phyloP scores from a whole-genome alignment of 106 monocot species.

The Triglochin maritima region DNA sequence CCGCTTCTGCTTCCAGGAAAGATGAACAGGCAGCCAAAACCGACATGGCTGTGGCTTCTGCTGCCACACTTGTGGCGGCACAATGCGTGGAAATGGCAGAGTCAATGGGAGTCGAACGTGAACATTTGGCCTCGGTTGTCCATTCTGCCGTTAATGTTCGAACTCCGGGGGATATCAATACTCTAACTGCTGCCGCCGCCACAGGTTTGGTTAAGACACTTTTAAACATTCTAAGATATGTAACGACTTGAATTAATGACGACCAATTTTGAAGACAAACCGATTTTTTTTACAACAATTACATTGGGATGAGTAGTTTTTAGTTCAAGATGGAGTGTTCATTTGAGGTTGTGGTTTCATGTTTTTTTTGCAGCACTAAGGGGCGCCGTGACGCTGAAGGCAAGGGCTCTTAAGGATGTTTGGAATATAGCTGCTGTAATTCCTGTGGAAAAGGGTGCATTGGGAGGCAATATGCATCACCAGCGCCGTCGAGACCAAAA shows the following conservation, averaged over 20 bases:
- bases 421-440: conserved; percentile 96
- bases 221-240: too few species aligned
- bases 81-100: conserved; percentile 86
- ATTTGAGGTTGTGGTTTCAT: background rate
- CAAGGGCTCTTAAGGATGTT: conserved; percentile 83
- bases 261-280: background rate
- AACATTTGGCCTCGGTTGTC: conserved; percentile 55
- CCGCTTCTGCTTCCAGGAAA: conserved; percentile 19
- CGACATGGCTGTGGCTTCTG: conserved; percentile 74
- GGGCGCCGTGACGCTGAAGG: conserved; percentile 83
- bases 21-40: conserved; percentile 48
- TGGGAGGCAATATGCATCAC: conserved; percentile 6
- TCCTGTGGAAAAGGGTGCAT: conserved; percentile 69
- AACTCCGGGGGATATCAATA: conserved; percentile 58
- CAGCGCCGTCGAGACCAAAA: conserved; percentile 8
- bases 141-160: conserved; percentile 69
- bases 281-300: background rate
- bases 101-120: conserved; percentile 64
- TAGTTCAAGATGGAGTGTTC: too few species aligned
- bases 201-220: conserved; percentile 33
- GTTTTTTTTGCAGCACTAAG: conserved; percentile 40
- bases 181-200: conserved; percentile 76
- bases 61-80: conserved; percentile 71
- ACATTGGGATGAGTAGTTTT: background rate
- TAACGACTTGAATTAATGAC: background rate